These are phyloP conservation scores for Pseudopyricularia cyperi DNA, from an alignment of 2,329 filamentous ascomycete genomes.

Conservation along the genomic window DNA sequence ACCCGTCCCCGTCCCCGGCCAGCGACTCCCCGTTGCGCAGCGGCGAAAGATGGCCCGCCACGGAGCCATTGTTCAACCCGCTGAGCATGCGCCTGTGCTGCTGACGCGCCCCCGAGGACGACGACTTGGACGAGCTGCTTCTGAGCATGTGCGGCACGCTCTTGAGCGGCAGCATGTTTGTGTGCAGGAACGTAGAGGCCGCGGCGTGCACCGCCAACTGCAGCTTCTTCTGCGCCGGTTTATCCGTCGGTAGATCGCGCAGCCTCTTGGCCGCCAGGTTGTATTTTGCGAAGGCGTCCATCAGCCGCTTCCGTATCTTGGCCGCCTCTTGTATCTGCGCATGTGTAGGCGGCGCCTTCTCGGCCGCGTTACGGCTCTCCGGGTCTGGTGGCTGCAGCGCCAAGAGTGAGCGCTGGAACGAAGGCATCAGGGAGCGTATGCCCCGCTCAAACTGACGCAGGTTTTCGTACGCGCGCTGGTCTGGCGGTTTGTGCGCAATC, in stretches of 20 bases:
- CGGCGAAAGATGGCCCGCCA: constrained; percentile 16
- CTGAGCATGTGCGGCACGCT: constrained; percentile 54
- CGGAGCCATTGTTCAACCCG: constrained; percentile 7
- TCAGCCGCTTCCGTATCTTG: constrained; percentile 79
- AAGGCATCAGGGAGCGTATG: constrained; percentile 67
- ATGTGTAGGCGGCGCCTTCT: constrained; percentile 33
- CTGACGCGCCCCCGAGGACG: constrained; percentile 5
- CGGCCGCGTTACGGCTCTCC: constrained; percentile 9
- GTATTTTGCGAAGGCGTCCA: constrained; percentile 82
- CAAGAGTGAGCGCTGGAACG: constrained; percentile 66
- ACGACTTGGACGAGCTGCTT: constrained; percentile 21
- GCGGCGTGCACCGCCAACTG: constrained; percentile 75
- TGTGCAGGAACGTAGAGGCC: constrained; percentile 70
- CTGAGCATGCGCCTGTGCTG: constrained; percentile 16
- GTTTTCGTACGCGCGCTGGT: constrained; percentile 72
- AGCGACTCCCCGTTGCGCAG: constrained; percentile 32
- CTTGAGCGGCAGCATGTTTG: constrained; percentile 83
- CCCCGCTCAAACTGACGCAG: constrained; percentile 78
- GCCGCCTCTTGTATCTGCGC: constrained; percentile 72
- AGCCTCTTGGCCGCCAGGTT: constrained; percentile 70
- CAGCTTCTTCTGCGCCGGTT: constrained; percentile 56
- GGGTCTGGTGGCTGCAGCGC: constrained; percentile 48
- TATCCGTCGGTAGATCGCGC: constrained; percentile 63
- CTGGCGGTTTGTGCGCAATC: constrained; percentile 52
- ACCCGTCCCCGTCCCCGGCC: constrained; percentile 29